Evolutionary conservation across 306 rosid species (phyloP), one percentile per base, ranked within the genome.

Genomic region (Hylodesmum podocarpum): DNA sequence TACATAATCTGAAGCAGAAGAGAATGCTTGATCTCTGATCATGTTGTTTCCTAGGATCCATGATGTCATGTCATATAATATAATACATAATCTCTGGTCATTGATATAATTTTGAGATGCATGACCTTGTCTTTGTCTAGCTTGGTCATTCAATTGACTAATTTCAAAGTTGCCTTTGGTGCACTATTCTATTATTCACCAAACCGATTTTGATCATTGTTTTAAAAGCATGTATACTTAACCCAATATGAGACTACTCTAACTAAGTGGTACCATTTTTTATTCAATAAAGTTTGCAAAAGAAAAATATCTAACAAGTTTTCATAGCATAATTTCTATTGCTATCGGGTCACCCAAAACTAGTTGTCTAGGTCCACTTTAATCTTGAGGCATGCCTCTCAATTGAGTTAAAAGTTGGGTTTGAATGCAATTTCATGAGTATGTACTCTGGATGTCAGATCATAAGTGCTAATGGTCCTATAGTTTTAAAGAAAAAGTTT

Each of bases 41-140:
- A 43, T 51, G 18, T 39, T 49, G 59, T 73, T 80, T 73, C 70
- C 63, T 80, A 40, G 54, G 21, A 80, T 80, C 44, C 75, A 34
- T 64, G 46, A 64, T 64, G 74, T 53, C 50, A 58, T 72, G 62
- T 51, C 72, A 63, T 59, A 8, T 4, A 10, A 28, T 19, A 18
- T 46, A n/a, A 46, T 22, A 33, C 21, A 43, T 11, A 46, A 46
- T 25, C 3, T n/a, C 10, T 24, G 25, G 7, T 43, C n/a, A 9
- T 1, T 54, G 39, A 13, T 24, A 19, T 51, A 28, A 8, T 49
- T 49, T 28, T 70, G 21, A 19, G 21, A n/a, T 22, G 16, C 36
- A 39, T 54, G 37, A 25, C 28, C 19, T 36, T 53, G 15, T 72
- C 15, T 41, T 61, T 61, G 40, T 61, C 66, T 1, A 31, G 2